A percentile compares a stretch with the other conserved stretches of the same genome.
Conservation (phyloP, 306 rosid genomes). For the Inga laurina region DNA sequence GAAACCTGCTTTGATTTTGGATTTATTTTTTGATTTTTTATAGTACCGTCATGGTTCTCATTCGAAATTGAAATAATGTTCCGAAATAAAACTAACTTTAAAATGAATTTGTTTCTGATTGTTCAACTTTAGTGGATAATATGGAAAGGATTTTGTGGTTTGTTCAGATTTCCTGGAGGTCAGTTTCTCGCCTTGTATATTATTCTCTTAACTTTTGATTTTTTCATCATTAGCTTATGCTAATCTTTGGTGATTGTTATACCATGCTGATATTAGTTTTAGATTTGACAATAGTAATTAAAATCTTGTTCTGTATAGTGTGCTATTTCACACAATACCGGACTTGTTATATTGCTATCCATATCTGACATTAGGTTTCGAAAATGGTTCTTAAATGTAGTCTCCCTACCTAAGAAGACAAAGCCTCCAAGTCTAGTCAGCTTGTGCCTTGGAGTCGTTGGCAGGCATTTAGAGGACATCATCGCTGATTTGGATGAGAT, state of each 20-base stretch:
- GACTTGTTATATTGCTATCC: background rate
- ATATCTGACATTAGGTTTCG: slow-evolving; percentile 6
- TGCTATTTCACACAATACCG: background rate
- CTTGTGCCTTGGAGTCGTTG: slow-evolving; percentile 79
- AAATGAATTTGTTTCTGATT: background rate
- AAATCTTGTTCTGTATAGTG: background rate
- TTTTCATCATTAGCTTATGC: slow-evolving; percentile 17
- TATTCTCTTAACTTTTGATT: background rate
- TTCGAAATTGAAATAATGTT: background rate
- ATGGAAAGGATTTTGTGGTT: background rate
- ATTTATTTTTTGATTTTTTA: background rate
- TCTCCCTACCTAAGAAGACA: slow-evolving; percentile 44
- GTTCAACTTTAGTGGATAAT: background rate
- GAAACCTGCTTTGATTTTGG: background rate
- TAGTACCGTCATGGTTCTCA: background rate
- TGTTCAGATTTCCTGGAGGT: background rate
- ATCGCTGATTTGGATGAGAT: slow-evolving; percentile 72
- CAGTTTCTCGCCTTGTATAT: background rate
- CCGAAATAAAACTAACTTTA: background rate
- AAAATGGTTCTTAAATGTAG: slow-evolving; percentile 39
- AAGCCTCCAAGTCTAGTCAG: slow-evolving; percentile 68
- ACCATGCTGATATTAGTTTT: background rate
- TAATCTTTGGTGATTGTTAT: background rate
- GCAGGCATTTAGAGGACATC: slow-evolving; percentile 84
- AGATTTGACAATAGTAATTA: slow-evolving; percentile 2